These are phyloP conservation scores for Diplogelasinospora grovesii DNA, from an alignment of 495 filamentous ascomycete species.

Conservation along the genomic window DNA sequence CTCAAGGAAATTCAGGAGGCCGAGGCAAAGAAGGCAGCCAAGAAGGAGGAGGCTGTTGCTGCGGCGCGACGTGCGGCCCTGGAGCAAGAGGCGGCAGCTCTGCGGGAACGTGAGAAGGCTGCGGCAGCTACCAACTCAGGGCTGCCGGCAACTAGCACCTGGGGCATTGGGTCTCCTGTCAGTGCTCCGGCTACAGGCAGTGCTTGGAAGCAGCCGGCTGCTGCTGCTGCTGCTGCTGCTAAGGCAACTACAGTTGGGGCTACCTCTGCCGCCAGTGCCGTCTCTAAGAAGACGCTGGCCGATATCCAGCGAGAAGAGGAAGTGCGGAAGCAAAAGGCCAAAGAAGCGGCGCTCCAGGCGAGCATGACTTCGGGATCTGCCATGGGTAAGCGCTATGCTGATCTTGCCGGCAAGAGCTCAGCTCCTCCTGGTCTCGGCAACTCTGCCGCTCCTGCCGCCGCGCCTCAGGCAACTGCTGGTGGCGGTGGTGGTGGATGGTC, in stretches of 20 bases:
- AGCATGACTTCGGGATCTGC: conserved; percentile 43
- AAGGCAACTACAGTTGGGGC: conserved; percentile 23
- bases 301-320: conserved; percentile 98
- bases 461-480: conserved; percentile 17
- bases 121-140: conserved; percentile 59
- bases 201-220: conserved; percentile 55
- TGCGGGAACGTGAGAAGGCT: conserved; percentile 53
- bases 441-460: conserved; percentile 6
- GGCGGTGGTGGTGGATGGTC: conserved; percentile 69
- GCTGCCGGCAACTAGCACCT: conserved; percentile 82
- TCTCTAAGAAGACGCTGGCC: conserved; percentile 79
- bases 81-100: conserved; percentile 66
- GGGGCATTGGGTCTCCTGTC: conserved; percentile 71
- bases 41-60: conserved; percentile 76
- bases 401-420: conserved; percentile 73
- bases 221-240: conserved; percentile 29
- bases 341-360: conserved; percentile 44
- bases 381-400: conserved; percentile 83
- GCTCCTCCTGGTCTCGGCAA: conserved; percentile 11
- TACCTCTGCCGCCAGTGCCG: conserved; percentile 36
- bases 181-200: conserved; percentile 44
- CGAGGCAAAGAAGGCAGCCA: conserved; percentile 89
- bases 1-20: conserved; percentile 95
- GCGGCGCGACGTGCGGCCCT: conserved; percentile 66
- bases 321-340: conserved; percentile 70